phyloP scores from a whole-genome alignment of 805 yeast genomes.

The Teunomyces stri region DNA sequence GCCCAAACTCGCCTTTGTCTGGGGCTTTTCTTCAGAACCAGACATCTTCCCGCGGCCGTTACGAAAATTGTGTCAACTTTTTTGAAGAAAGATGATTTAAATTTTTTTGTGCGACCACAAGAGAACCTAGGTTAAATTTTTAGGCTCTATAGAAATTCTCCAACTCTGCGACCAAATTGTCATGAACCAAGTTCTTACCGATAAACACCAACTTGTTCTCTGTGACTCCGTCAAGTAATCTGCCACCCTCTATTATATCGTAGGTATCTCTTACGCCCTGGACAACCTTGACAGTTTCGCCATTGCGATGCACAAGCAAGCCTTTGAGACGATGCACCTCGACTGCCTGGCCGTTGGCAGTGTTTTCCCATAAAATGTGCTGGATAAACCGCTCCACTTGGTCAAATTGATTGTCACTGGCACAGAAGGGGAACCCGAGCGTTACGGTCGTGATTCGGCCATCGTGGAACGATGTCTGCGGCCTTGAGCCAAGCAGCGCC shows the following conservation, averaged over 20 bases:
- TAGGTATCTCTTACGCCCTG: constrained; percentile 95
- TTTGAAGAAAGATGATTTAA: background rate
- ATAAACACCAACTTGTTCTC: constrained; percentile 68
- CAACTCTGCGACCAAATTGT: constrained; percentile 34
- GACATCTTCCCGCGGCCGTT: background rate
- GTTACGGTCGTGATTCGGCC: constrained; percentile 36
- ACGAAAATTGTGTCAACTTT: no score
- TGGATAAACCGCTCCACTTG: constrained; percentile 65
- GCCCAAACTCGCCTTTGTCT: background rate
- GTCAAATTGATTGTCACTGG: constrained; percentile 33
- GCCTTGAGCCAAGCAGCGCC: constrained; percentile 11
- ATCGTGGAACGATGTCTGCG: constrained; percentile 32
- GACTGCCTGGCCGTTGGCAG: constrained; percentile 38
- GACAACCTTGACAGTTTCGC: constrained; percentile 52
- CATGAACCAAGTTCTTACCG: constrained; percentile 57
- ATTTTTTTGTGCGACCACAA: background rate
- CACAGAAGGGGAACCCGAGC: constrained; percentile 45
- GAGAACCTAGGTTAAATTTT: no score
- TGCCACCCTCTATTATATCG: constrained; percentile 59
- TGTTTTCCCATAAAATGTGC: constrained; percentile 69
- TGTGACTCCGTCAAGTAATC: constrained; percentile 33
- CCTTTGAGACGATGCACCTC: constrained; percentile 89
- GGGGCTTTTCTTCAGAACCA: background rate
- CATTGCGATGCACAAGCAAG: constrained; percentile 45
- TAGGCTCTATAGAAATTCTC: background rate